Conservation (phyloP, 305 asterid genomes). For the Fraxinus velutina region DNA sequence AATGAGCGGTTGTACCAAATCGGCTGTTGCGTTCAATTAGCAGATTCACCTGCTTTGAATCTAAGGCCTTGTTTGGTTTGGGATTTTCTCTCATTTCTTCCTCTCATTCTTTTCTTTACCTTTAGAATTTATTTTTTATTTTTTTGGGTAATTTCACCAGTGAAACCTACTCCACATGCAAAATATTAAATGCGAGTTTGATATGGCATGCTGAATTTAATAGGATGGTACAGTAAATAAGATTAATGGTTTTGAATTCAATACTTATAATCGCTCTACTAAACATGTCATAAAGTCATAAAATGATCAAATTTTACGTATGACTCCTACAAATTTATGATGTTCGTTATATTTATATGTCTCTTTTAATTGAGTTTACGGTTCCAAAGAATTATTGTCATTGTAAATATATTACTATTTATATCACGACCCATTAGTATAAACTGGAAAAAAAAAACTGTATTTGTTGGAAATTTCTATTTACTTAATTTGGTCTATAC, state of each 20-base stretch:
- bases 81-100: neutral
- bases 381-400: too few species aligned
- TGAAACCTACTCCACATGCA: neutral
- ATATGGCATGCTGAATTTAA: neutral
- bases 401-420: neutral
- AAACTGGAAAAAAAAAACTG: neutral
- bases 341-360: neutral
- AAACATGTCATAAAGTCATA: neutral
- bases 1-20: slow-evolving; percentile 1
- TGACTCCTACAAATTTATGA: neutral
- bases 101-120: neutral
- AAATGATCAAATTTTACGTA: neutral
- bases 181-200: neutral
- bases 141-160: neutral
- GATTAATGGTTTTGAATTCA: neutral
- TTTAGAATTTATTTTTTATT: neutral
- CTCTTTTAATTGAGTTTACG: too few species aligned
- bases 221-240: neutral
- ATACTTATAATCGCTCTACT: neutral
- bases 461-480: neutral
- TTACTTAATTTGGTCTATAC: neutral
- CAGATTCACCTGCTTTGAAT: neutral
- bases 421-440: neutral
- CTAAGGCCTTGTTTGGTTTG: neutral
- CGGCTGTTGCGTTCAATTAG: slow-evolving; percentile 1